Conservation (phyloP, 805 yeast genomes). For the Kodamaea fukazawae region DNA sequence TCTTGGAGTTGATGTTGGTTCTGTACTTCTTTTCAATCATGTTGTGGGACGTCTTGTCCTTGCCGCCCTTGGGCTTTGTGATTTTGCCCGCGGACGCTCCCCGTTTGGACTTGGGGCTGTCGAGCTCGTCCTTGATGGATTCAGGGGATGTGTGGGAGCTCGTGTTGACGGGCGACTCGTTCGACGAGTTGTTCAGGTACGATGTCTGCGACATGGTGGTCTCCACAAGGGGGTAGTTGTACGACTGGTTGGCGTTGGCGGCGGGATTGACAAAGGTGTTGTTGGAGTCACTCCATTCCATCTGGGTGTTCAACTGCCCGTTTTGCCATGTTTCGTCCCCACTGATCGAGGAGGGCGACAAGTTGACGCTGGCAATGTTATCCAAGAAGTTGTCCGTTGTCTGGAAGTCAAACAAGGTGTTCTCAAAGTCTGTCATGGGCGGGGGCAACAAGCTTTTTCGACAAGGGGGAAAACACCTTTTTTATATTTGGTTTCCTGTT, state of each 20-base stretch:
- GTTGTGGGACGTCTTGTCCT: slow-evolving; percentile 67
- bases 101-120: background rate
- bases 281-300: slow-evolving; percentile 7
- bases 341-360: slow-evolving; percentile 20
- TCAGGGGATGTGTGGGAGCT: slow-evolving; percentile 26
- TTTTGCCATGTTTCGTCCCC: slow-evolving; percentile 16
- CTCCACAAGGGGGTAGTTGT: slow-evolving; percentile 2
- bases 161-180: slow-evolving; percentile 16
- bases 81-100: slow-evolving; percentile 17
- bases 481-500: too few relatives aligned
- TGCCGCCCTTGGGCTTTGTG: slow-evolving; percentile 44
- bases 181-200: slow-evolving; percentile 15
- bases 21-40: slow-evolving; percentile 80
- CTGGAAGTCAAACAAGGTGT: slow-evolving; percentile 22
- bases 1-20: slow-evolving; percentile 71
- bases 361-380: slow-evolving; percentile 21
- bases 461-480: too few relatives aligned
- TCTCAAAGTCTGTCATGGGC: slow-evolving; percentile 15
- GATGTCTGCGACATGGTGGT: slow-evolving; percentile 17
- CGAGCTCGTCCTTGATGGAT: slow-evolving; percentile 11
- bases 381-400: slow-evolving; percentile 30
- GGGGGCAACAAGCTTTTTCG: too few relatives aligned
- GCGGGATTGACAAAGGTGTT: slow-evolving; percentile 1
- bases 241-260: slow-evolving; percentile 1
- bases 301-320: slow-evolving; percentile 1